These are phyloP conservation scores for Trichosporon sp. DNA, from an alignment of 1,284 basidiomycete species.

Conservation along the genomic window DNA sequence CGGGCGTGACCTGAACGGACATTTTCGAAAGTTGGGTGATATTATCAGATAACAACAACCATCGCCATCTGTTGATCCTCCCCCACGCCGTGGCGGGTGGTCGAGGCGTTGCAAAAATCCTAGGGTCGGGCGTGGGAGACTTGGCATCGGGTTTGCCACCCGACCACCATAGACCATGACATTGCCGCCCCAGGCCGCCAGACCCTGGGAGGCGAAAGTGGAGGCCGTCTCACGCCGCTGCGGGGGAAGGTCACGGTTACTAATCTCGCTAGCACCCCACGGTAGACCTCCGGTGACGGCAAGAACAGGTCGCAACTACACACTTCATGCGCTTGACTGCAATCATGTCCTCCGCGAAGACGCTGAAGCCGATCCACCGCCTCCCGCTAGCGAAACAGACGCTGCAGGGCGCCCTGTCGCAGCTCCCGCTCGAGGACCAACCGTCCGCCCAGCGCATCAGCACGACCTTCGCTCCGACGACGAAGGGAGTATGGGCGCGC, in stretches of 20 bases:
- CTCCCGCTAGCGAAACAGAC: constrained; percentile 45
- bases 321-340: constrained; percentile 12
- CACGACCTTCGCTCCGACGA: constrained; percentile 60
- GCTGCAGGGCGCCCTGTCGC: constrained; percentile 41
- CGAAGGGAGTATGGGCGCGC: constrained; percentile 66
- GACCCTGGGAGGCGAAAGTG: background rate
- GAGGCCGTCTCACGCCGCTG: background rate
- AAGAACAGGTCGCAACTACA: background rate
- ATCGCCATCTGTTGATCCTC: too few relatives aligned
- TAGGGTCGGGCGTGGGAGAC: constrained; percentile 20
- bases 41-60: constrained; percentile 22
- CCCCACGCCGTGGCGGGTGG: background rate
- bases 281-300: too few relatives aligned
- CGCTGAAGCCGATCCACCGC: constrained; percentile 37
- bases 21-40: constrained; percentile 29
- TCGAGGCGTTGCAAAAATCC: background rate
- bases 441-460: constrained; percentile 75
- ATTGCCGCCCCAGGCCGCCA: too few relatives aligned
- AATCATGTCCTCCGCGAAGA: constrained; percentile 13
- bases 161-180: background rate
- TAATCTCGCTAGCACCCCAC: background rate
- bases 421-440: constrained; percentile 50
- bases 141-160: background rate
- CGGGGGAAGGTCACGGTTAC: background rate
- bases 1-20: constrained; percentile 48